Evolutionary conservation across 2,329 filamentous ascomycete genomes (phyloP), one percentile per base, ranked within the genome.

Genomic region (Hypoxylon sp.): DNA sequence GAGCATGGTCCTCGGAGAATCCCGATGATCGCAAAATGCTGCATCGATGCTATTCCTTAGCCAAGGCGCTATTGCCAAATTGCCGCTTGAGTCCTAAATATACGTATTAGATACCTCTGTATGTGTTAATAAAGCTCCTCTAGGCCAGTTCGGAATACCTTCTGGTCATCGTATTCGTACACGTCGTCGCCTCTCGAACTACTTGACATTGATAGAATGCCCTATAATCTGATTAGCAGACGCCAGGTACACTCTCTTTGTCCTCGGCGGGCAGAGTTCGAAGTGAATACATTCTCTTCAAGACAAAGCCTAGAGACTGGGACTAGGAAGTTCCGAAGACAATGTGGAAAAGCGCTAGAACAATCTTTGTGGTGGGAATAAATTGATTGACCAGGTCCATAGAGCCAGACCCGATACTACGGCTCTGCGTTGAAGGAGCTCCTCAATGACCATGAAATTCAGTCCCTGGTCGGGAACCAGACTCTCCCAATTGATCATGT

Each of bases 241-340:
- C 37, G 51, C 17, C 22, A 52, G 29, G 46, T 42, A 65, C 39
- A 44, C 31, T 19, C 24, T 61, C 73, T 74, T 75, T 76, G 73
- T 76, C 63, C 14, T 44, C 26, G 8, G 14, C 57, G 24, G 48
- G 52, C 46, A 63, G 33, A 53, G 48, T 61, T 35, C 50, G 13
- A 46, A 29, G 37, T 58, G 52, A 68, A 69, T 65, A 63, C 58
- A 59, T 70, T 65, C 29, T 55, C 68, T 53, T 44, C 14, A 24
- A 22, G 44, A 77, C 72, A 76, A 76, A 77, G 73, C 39, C 44
- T 11, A 46, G 37, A 29, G 14, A 33, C 47, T 61, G 46, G 37
- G 33, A 56, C 29, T 26, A 62, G 39, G 24, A 24, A 22, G 54
- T 75, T 75, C 74, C 75, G 74, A 44, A 75, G 75, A 76, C 74